These are phyloP conservation scores for Sordariomycetes sp. DNA, from an alignment of 2,329 filamentous ascomycete genomes.

Conservation along the genomic window DNA sequence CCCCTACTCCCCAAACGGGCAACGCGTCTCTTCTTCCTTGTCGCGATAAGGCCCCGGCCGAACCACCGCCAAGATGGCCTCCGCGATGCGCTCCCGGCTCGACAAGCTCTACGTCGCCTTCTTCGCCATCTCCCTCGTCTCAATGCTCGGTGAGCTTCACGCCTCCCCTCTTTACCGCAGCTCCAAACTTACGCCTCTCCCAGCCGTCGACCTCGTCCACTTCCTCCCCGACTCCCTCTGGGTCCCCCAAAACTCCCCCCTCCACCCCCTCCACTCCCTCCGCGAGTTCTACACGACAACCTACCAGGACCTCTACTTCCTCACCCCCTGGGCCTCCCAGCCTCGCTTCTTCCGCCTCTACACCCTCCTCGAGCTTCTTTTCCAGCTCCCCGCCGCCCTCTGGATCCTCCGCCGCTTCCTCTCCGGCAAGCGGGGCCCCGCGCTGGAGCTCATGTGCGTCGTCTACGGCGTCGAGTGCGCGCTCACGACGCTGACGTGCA, in stretches of 20 bases:
- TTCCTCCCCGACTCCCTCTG: slow-evolving; percentile 36
- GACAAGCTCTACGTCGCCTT: not conserved
- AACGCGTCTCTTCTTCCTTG: not conserved
- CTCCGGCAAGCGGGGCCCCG: slow-evolving; percentile 8
- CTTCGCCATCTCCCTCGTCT: slow-evolving; percentile 5
- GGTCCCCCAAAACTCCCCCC: slow-evolving; percentile 23
- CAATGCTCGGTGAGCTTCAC: slow-evolving; percentile 1
- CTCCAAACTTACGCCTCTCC: not conserved
- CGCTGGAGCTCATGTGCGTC: slow-evolving; percentile 34
- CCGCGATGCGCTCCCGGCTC: not conserved
- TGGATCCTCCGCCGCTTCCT: slow-evolving; percentile 31
- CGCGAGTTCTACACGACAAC: slow-evolving; percentile 30
- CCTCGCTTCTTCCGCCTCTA: slow-evolving; percentile 38
- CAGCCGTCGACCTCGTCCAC: slow-evolving; percentile 39
- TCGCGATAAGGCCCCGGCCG: not conserved
- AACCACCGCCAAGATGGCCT: not conserved
- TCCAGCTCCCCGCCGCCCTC: slow-evolving; percentile 34
- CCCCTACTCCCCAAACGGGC: not conserved
- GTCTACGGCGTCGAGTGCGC: slow-evolving; percentile 37
- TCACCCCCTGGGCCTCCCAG: slow-evolving; percentile 16
- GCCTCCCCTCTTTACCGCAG: not conserved
- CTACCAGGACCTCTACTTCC: slow-evolving; percentile 41
- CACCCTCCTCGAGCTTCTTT: slow-evolving; percentile 32
- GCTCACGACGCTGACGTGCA: slow-evolving; percentile 36
- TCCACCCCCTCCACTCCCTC: slow-evolving; percentile 31